Evolutionary conservation across 106 monocot species (phyloP), one percentile per base, ranked within the genome.

Genomic region (Acorus gramineus): DNA sequence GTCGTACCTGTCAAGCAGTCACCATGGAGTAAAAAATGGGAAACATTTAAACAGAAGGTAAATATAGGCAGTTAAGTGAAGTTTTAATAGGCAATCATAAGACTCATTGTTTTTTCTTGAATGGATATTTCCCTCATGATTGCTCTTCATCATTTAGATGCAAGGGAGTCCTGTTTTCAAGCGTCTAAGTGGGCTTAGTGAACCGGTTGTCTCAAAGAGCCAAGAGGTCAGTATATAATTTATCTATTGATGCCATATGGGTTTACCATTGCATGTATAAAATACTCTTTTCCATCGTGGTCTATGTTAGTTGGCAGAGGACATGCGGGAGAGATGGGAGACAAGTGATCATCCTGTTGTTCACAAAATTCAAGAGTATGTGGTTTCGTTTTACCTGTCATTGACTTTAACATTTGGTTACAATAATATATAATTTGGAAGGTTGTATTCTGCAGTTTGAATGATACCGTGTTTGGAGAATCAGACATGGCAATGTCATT

Each of bases 301-400:
- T 7, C 6, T 64, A 3, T 8, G 52, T 45, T 73, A 98, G 96
- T 57, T 98, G 72, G 91, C 88, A 14, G 91, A 92, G 75, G 96
- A 98, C 59, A 62, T 98, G 52, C 76, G 91, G 60, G 96, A 98
- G 46, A 59, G 88, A 11, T 88, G 87, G 88, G 96, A 98, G 50
- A 88, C 85, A 1, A 98, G 91, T 76, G 96, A 98, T 69, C 76
- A 85, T 67, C 96, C 91, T 73, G 80, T 98, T 67, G 91, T 98
- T 62, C 91, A 98, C 77, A 98, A 98, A 76, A 92, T 98, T 78
- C 88, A 92, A 78, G 96, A 98, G 96, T 98, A 91, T 0, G 7
- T 28, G 28, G 28, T 28, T 28, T 28, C 28, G 1, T 28, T 28
- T 28, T 28, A 28, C 28, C 28, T 28, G 28, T 28, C 28, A 28